A percentile compares a stretch with the other conserved stretches of the same genome.
Conservation (phyloP, 1,284 basidiomycete genomes). For the Lignosus rhinocerotis region DNA sequence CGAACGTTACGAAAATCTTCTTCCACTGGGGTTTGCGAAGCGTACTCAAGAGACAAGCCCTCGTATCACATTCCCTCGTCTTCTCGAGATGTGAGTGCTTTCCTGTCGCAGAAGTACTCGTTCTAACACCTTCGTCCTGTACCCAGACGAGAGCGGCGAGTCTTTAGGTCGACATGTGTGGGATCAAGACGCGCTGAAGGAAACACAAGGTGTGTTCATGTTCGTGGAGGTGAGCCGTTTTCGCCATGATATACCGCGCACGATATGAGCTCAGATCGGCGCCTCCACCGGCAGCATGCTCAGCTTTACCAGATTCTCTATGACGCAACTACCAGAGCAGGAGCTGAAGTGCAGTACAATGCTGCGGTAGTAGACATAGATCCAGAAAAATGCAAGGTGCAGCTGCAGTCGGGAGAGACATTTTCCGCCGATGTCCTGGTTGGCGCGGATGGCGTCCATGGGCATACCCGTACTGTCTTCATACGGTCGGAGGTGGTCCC, state of each 20-base stretch:
- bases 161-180: slow-evolving; percentile 52
- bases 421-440: slow-evolving; percentile 59
- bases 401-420: slow-evolving; percentile 46
- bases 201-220: slow-evolving; percentile 55
- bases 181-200: slow-evolving; percentile 53
- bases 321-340: slow-evolving; percentile 43
- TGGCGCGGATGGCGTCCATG: slow-evolving; percentile 58
- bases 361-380: slow-evolving; percentile 25
- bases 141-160: slow-evolving; percentile 41
- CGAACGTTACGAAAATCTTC: slow-evolving; percentile 57
- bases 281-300: slow-evolving; percentile 38
- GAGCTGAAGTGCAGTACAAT: slow-evolving; percentile 26
- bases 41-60: slow-evolving; percentile 37
- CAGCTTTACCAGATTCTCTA: slow-evolving; percentile 40
- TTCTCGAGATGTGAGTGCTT: slow-evolving; percentile 38
- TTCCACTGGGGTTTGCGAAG: slow-evolving; percentile 55
- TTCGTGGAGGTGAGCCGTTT: slow-evolving; percentile 48
- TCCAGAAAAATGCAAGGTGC: slow-evolving; percentile 34
- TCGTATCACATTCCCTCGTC: slow-evolving; percentile 41
- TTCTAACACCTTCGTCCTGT: background rate
- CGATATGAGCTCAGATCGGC: background rate
- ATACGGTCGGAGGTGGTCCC: slow-evolving; percentile 31
- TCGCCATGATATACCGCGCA: slow-evolving; percentile 9
- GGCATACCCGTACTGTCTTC: slow-evolving; percentile 33
- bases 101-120: no score